Base-by-base conservation (phyloP, 2,329 filamentous ascomycete genomes). In the Fusarium sp. region DNA sequence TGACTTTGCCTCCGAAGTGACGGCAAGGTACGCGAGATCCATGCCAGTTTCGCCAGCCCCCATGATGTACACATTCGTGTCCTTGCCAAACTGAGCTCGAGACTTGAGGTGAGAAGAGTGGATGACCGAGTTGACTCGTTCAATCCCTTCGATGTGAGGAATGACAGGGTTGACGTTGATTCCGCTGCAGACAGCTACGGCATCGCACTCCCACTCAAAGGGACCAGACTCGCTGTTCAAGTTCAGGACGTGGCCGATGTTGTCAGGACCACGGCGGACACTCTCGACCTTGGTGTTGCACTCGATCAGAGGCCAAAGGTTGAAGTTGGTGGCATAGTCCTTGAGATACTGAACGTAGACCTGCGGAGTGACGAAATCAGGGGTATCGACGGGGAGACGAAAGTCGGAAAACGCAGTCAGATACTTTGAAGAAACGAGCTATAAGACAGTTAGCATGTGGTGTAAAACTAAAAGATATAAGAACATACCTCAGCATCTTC, bases 391-490 rank as follows among this genome's bases (percentile, higher is more conserved):
- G 2, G 78, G 71, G 6, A 79, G 74, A 1, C 81, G 76, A 55
- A 80, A 81, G 61, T 83, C 81, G 1, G 81, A 83, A 59, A 83
- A 84, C 15, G 78, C 72, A 0, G 81, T 83, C 8, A 84, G 73
- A 39, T 82, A 80, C 58, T 81, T 82, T 4, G 80, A 82, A 2
- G 79, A 81, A 1, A 83, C 81, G 2, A 82, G 74, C 76, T 78
- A 38, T 1, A 3, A 40, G 4, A 19, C 2, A n/a, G 13, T 42
- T 29, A 26, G 7, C 4, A 40, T 45, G 2, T 29, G 22, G 11
- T 13, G 12, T 12, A 7, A 3, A 9, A 11, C 4, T 0, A 3
- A 22, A 1, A 9, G 1, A 0, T 3, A 1, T n/a, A 6, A 12
- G 1, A 11, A 53, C 69, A 31, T 38, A 76, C 75, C 69, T 83